Conservation (phyloP, 345 rosid genomes). For the Cardamine chenopodiifolia region DNA sequence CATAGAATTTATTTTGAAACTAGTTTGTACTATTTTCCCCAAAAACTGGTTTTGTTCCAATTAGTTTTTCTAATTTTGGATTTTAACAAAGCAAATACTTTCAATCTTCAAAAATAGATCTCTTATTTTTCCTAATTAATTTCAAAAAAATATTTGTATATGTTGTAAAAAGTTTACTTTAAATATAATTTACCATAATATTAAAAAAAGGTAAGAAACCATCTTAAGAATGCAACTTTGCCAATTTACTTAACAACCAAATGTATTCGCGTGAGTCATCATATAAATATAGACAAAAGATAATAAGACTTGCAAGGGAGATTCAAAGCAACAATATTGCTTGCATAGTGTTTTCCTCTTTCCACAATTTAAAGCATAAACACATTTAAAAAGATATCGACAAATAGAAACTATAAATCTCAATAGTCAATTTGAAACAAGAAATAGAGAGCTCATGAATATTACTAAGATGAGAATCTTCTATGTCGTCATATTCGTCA, state of each 20-base stretch:
- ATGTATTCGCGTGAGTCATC: not conserved
- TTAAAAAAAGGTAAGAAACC: not conserved
- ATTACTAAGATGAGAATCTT: conserved; percentile 22
- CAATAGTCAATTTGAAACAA: not conserved
- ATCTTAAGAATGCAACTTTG: not conserved
- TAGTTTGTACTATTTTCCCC: too few relatives aligned
- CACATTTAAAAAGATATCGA: not conserved
- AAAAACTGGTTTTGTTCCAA: too few relatives aligned
- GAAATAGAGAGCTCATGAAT: conserved; percentile 4
- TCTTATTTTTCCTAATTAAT: too few relatives aligned
- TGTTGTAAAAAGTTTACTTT: too few relatives aligned
- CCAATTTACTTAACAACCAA: not conserved
- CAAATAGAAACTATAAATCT: conserved; percentile 15
- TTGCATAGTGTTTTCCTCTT: conserved; percentile 35
- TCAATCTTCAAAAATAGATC: too few relatives aligned
- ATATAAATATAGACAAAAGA: not conserved
- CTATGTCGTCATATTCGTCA: conserved; percentile 4
- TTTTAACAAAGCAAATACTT: too few relatives aligned
- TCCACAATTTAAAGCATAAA: conserved; percentile 37
- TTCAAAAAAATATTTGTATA: too few relatives aligned
- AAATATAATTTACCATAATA: too few relatives aligned
- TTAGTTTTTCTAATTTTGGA: too few relatives aligned
- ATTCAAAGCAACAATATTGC: conserved; percentile 38
- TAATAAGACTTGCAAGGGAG: conserved; percentile 37
- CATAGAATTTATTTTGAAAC: too few relatives aligned